phyloP scores from a whole-genome alignment of 108 stramenopile genomes.

The Chaetoceros tenuissimus region DNA sequence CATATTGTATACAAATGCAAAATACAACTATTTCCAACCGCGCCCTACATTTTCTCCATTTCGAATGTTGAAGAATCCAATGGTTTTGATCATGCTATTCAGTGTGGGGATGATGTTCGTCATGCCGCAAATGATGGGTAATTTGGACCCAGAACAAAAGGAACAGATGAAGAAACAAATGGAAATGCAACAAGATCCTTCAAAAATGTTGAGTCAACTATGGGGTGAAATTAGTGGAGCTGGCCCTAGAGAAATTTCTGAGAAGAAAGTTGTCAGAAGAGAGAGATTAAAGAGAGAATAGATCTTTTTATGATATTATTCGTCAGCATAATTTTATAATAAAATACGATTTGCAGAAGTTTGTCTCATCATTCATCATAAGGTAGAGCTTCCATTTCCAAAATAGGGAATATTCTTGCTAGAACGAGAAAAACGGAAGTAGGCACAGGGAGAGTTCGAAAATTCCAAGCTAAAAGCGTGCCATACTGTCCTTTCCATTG shows the following conservation, averaged over 20 bases:
- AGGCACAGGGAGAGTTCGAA: too few species aligned
- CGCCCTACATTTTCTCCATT: conserved; percentile 56
- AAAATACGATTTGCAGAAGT: not conserved
- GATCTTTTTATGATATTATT: not conserved
- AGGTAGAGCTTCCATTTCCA: not conserved
- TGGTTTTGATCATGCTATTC: conserved; percentile 82
- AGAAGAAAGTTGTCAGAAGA: conserved; percentile 3
- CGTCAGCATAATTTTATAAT: too few species aligned
- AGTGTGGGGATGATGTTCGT: conserved; percentile 59
- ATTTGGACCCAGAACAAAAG: conserved; percentile 79
- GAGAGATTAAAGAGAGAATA: not conserved
- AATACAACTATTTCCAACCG: conserved; percentile 73
- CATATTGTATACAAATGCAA: conserved; percentile 60
- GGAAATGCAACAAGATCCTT: conserved; percentile 81
- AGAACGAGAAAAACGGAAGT: too few species aligned
- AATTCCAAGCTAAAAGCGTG: too few species aligned
- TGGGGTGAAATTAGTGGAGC: conserved; percentile 53
- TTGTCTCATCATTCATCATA: not conserved
- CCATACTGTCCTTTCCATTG: too few species aligned
- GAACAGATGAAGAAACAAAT: conserved; percentile 80
- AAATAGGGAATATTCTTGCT: too few species aligned
- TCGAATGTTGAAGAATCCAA: conserved; percentile 78
- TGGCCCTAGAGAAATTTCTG: conserved; percentile 25
- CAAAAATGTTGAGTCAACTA: conserved; percentile 71
- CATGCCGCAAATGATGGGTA: conserved; percentile 90